Conservation (phyloP, 1,284 basidiomycete species). For the Boletellus deceptivus region DNA sequence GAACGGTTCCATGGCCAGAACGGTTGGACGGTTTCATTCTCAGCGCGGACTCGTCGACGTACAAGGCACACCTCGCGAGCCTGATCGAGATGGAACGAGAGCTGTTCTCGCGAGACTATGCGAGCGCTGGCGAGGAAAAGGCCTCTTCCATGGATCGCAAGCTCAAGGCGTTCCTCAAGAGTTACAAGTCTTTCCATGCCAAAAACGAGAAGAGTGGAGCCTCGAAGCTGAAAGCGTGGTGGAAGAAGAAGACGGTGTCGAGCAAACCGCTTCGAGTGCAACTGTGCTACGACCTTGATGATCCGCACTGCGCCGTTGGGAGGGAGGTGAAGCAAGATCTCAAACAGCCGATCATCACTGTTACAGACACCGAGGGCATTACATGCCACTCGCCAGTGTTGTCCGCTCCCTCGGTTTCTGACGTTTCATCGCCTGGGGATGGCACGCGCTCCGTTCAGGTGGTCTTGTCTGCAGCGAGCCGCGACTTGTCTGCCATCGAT, state of each 20-base stretch:
- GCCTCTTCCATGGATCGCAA: slow-evolving; percentile 33
- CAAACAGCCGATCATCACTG: slow-evolving; percentile 20
- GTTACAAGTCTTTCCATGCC: slow-evolving; percentile 36
- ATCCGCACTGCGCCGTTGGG: slow-evolving; percentile 39
- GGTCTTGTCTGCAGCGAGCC: slow-evolving; percentile 48
- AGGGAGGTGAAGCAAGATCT: slow-evolving; percentile 35
- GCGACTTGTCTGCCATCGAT: slow-evolving; percentile 53
- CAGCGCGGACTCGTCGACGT: slow-evolving; percentile 36
- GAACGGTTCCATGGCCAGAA: slow-evolving; percentile 38
- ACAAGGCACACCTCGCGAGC: slow-evolving; percentile 36
- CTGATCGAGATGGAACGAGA: slow-evolving; percentile 40
- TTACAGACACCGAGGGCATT: slow-evolving; percentile 28
- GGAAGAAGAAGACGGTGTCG: slow-evolving; percentile 52
- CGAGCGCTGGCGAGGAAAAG: slow-evolving; percentile 31
- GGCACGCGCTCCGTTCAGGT: slow-evolving; percentile 43
- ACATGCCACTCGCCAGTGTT: slow-evolving; percentile 13
- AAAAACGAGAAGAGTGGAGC: slow-evolving; percentile 38
- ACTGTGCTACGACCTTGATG: slow-evolving; percentile 37
- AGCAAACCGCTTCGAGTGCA: slow-evolving; percentile 37
- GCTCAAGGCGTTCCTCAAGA: slow-evolving; percentile 38
- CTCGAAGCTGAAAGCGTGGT: slow-evolving; percentile 58
- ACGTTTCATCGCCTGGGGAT: slow-evolving; percentile 10
- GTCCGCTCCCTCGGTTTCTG: slow-evolving; percentile 4
- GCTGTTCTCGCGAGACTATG: slow-evolving; percentile 29
- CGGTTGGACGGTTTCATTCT: slow-evolving; percentile 38